Evolutionary conservation across 352 stramenopile genomes (phyloP), one percentile per base, ranked within the genome.

Genomic region (Globisporangium sylvaticum): DNA sequence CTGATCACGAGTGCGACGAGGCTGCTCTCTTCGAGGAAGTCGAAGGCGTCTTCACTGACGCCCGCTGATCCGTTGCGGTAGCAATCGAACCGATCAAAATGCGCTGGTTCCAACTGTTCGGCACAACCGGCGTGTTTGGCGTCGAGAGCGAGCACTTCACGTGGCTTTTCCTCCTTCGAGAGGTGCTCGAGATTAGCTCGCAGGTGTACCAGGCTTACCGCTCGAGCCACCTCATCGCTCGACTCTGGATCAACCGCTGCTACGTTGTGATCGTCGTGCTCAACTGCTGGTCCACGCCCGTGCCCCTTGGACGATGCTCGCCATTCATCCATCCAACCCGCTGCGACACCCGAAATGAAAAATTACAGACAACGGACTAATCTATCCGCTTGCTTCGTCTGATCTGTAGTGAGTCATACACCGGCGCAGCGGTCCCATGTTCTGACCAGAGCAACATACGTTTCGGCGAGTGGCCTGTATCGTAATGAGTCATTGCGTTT

Each of bases 1-100:
- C 66, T 72, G 39, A 87, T 78, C 12, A 87, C 70, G 22, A 87
- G 56, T 4, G 65, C 73, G 0, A 63, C 63, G 27, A 83, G 55
- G 27, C 67, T 77, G 54, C 50, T 9, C 67, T 65, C 65, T 32
- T 80, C 62, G 27, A 84, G 64, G 25, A 80, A 69, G 9, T 57
- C 62, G 2, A 78, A 55, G 50, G 31, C 42, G 46, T 29, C 54
- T 8, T 64, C 64, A 4, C 37, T 64, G 39, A 69, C 44, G 66
- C 69, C 42, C 24, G 39, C 42, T 39, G 60, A 29, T 3, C 63
- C 34, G 27, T 76, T 68, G 8, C 61, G 56, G 44, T 81, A 69
- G 65, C 76, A 81, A 42, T 18, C 34, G 34, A 5, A 12, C 34
- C 12, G 34, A 42, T 32, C 22, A 56, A 32, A 20, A 8, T 2